phyloP scores from a whole-genome alignment of 2,329 filamentous ascomycete species.

The Penicillium corylophilum region DNA sequence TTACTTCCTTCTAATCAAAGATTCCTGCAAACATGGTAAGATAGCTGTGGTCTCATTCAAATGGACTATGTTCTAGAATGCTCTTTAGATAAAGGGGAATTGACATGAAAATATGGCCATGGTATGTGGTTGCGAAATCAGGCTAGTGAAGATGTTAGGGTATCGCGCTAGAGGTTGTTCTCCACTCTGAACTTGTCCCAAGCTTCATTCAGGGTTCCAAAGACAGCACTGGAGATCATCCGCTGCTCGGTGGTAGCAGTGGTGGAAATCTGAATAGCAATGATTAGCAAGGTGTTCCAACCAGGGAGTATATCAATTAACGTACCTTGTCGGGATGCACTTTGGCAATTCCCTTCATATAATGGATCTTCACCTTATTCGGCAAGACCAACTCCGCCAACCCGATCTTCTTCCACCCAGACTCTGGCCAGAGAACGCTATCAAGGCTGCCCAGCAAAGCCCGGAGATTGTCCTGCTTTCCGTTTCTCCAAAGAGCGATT shows the following conservation, averaged over 20 bases:
- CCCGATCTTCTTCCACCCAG: constrained; percentile 95
- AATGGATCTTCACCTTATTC: constrained; percentile 93
- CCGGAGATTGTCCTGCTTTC: constrained; percentile 88
- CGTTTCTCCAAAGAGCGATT: constrained; percentile 78
- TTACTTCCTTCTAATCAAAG: neutral
- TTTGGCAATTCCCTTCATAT: constrained; percentile 99
- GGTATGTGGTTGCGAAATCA: neutral
- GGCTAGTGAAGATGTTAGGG: neutral
- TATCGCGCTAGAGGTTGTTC: constrained; percentile 51
- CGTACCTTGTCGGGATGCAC: constrained; percentile 97
- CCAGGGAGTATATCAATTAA: constrained; percentile 15
- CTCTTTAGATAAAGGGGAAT: neutral
- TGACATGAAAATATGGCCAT: neutral
- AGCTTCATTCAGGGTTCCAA: constrained; percentile 64
- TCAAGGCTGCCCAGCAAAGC: constrained; percentile 86
- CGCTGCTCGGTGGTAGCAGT: constrained; percentile 65
- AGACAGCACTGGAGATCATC: constrained; percentile 66
- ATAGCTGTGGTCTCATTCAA: neutral
- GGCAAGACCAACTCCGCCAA: constrained; percentile 90
- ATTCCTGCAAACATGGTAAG: neutral
- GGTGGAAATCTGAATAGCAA: constrained; percentile 54
- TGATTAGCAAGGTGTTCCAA: neutral
- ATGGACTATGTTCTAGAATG: constrained; percentile 13
- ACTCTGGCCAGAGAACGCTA: constrained; percentile 82
- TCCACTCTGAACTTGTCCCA: constrained; percentile 69